phyloP scores from a whole-genome alignment of 495 filamentous ascomycete genomes.

The Pseudomonodictys pantanalensis region DNA sequence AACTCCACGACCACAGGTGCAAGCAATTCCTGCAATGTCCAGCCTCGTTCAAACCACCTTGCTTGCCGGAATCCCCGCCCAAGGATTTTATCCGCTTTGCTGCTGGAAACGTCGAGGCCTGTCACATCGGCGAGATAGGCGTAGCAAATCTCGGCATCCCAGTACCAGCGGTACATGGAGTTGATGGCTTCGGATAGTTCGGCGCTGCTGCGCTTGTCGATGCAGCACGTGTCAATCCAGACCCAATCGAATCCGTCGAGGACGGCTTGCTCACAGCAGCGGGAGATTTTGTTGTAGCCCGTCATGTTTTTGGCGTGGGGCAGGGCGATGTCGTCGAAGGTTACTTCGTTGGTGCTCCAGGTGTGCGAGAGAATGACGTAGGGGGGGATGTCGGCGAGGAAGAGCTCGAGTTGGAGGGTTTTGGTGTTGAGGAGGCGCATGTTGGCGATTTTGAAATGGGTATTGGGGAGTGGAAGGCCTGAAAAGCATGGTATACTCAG shows the following conservation, averaged over 20 bases:
- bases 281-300: constrained; percentile 11
- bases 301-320: neutral
- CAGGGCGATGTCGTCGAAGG: neutral
- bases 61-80: no score
- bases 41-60: neutral
- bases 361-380: constrained; percentile 29
- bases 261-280: neutral
- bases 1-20: neutral
- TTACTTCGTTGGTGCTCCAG: constrained; percentile 4
- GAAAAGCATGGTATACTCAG: no score
- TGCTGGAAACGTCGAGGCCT: neutral
- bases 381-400: neutral
- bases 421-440: neutral
- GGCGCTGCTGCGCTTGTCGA: constrained; percentile 29
- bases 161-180: constrained; percentile 20
- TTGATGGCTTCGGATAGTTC: constrained; percentile 26
- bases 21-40: neutral
- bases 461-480: no score
- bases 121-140: constrained; percentile 6
- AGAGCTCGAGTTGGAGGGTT: neutral
- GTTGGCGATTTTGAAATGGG: neutral
- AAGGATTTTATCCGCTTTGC: no score
- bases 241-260: constrained; percentile 3
- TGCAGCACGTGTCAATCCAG: constrained; percentile 34
- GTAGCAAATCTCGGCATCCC: constrained; percentile 3